Evolutionary conservation across 306 rosid species (phyloP), one percentile per base, ranked within the genome.

Genomic region (Prunus mume): DNA sequence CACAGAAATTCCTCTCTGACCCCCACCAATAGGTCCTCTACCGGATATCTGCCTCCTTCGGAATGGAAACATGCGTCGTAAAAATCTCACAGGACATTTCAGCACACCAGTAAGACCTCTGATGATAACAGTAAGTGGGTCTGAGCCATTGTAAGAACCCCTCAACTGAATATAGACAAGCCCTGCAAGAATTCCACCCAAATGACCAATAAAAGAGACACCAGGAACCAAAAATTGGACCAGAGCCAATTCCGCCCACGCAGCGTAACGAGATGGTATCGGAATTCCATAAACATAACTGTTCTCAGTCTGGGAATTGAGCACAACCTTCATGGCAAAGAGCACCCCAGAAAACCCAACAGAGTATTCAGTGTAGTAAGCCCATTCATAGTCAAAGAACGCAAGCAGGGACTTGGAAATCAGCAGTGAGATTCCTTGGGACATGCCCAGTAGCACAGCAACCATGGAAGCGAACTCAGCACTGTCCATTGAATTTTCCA

Each of bases 311-410:
- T 65, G 89, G 3, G 92, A 85, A 60, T 88, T 87, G 7, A 95
- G 97, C 54, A 95, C 91, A 15, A 95, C 97, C 77, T 92, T 95
- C 98, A 95, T 79, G 30, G 97, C 98, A 64, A 95, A 95, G 24
- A 95, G 88, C 22, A 95, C 95, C 9, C 98, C 97, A 28, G 97
- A 95, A 82, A 92, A 95, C 9, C 98, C 98, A 3, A 86, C 97
- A 3, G 97, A 74, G 63, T 87, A 89, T 47, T 92, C 96, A 2
- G 71, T 54, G 78, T 90, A 95, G 69, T 86, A 95, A 38, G 96
- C 47, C 68, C 38, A 80, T 34, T 88, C 83, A 12, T 88, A 89
- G 71, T 92, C 91, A 61, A 95, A 89, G 49, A 92, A 83, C 24
- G 89, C 9, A 20, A 90, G 86, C 61, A 95, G 73, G 19, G 97